Evolutionary conservation across 139 green algal genomes (phyloP).

Genomic region (Zygnema cylindricum): DNA sequence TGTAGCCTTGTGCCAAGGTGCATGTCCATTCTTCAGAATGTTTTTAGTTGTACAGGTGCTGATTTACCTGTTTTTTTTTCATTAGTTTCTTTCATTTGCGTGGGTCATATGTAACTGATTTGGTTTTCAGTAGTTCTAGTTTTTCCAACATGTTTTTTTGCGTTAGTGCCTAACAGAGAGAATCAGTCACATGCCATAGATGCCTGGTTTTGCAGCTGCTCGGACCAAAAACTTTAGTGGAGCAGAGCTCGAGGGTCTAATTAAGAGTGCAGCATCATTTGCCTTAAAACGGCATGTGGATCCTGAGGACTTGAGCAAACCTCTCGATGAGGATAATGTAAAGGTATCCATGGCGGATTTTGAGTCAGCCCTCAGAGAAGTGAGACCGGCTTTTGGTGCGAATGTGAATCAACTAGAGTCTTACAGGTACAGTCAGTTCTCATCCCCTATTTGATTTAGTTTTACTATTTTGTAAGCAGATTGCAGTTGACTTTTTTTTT

Average conservation of each 20-base stretch:
- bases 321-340: conserved; percentile 93
- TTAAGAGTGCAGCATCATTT: conserved; percentile 90
- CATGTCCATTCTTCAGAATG: no score
- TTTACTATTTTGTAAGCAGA: no score
- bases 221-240: conserved; percentile 90
- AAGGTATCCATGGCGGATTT: conserved; percentile 91
- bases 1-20: no score
- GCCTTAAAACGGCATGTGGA: conserved; percentile 94
- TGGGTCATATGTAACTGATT: no score
- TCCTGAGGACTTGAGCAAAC: conserved; percentile 84
- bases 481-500: not conserved
- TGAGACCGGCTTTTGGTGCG: conserved; percentile 95
- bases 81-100: no score
- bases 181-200: no score
- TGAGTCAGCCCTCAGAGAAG: conserved; percentile 84
- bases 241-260: conserved; percentile 93
- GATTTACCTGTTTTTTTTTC: no score
- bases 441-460: no score
- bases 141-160: no score
- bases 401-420: conserved; percentile 81
- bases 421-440: conserved; percentile 62
- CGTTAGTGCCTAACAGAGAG: no score
- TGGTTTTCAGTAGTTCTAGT: no score
- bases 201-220: conserved; percentile 66
- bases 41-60: no score